Percentiles rank a stretch among this genome's conserved stretches.
These are phyloP conservation scores for Lachnellula cervina DNA, from an alignment of 2,329 filamentous ascomycete species.

Conservation along the genomic window DNA sequence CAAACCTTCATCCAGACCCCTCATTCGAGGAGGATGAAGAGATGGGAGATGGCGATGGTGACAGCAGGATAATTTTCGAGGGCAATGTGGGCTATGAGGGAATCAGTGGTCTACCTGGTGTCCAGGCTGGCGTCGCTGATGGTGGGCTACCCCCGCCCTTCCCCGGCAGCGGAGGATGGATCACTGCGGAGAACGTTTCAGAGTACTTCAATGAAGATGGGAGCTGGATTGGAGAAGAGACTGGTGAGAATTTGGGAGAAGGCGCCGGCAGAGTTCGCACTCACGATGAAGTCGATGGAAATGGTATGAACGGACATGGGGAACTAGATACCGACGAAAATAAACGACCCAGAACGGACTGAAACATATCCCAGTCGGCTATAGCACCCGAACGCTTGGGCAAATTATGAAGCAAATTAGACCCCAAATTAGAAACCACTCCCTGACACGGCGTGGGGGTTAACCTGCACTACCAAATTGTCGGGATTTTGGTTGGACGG, in stretches of 20 bases:
- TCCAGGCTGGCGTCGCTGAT: slow-evolving; percentile 43
- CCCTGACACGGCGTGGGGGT: neutral
- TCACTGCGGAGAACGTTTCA: slow-evolving; percentile 86
- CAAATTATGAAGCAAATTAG: too few relatives aligned
- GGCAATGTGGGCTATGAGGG: slow-evolving; percentile 44
- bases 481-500: too few relatives aligned
- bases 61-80: slow-evolving; percentile 54
- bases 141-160: slow-evolving; percentile 60
- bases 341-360: slow-evolving; percentile 46
- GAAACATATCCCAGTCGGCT: neutral
- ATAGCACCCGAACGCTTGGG: neutral
- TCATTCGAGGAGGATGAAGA: slow-evolving; percentile 47
- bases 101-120: slow-evolving; percentile 53
- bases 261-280: slow-evolving; percentile 56
- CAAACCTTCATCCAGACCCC: slow-evolving; percentile 70
- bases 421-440: too few relatives aligned
- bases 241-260: slow-evolving; percentile 50
- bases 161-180: slow-evolving; percentile 74
- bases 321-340: slow-evolving; percentile 39
- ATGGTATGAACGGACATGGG: slow-evolving; percentile 39
- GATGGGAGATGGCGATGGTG: slow-evolving; percentile 46
- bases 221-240: slow-evolving; percentile 60
- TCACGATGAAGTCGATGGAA: slow-evolving; percentile 48
- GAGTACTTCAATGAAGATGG: slow-evolving; percentile 78
- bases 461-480: neutral